phyloP scores from a whole-genome alignment of 495 filamentous ascomycete genomes.

The Neurospora tetraspora region DNA sequence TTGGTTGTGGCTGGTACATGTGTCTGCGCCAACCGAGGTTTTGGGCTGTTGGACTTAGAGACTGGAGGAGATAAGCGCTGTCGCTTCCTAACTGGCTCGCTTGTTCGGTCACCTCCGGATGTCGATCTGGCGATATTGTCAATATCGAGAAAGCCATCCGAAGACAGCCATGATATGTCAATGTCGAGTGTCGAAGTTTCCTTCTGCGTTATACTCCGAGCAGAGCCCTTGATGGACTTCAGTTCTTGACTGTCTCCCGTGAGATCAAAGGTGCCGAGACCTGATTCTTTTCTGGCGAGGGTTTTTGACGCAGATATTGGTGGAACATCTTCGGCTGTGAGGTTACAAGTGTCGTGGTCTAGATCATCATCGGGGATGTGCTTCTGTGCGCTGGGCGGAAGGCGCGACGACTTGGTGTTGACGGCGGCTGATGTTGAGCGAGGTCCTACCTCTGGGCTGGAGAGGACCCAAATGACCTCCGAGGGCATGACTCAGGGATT shows the following conservation, averaged over 20 bases:
- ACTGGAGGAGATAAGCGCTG: background rate
- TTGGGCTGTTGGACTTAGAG: background rate
- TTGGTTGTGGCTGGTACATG: background rate
- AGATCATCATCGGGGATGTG: background rate
- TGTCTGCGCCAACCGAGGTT: background rate
- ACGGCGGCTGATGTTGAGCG: background rate
- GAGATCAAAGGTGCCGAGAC: background rate
- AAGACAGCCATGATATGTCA: background rate
- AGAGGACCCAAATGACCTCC: constrained; percentile 32
- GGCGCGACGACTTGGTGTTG: background rate
- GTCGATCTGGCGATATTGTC: background rate
- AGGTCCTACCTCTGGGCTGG: constrained; percentile 10
- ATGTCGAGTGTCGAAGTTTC: background rate
- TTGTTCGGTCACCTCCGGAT: background rate
- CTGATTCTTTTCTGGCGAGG: background rate
- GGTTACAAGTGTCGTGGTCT: background rate
- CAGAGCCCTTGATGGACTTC: background rate
- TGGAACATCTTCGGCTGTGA: background rate
- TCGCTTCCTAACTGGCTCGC: background rate
- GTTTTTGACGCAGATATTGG: background rate
- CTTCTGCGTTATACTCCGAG: background rate
- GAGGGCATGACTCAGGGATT: constrained; percentile 21
- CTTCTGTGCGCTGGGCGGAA: background rate
- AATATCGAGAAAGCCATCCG: background rate
- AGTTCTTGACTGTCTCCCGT: background rate